Evolutionary conservation across 805 yeast species (phyloP), one percentile per base, ranked within the genome.

Genomic region (Scheffersomyces coipomensis): DNA sequence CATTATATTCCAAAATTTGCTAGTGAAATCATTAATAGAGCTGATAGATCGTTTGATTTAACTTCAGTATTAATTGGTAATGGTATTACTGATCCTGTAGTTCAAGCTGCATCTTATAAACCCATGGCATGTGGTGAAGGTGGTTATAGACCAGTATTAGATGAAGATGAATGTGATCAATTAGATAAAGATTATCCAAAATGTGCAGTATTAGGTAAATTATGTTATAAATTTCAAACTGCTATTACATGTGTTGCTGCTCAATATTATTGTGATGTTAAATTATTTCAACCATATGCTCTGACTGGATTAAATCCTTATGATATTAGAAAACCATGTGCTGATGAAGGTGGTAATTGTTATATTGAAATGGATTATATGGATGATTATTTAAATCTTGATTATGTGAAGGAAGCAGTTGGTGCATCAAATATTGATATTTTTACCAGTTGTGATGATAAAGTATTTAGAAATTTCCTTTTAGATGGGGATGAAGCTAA

Each of bases 1-100:
- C 95, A 88, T 58, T 90, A 91, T 66, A 85, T 90, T 48, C 99
- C 99, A 16, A 86, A 77, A 8, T 86, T 89, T 64, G 95, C 95
- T 6, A 60, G 78, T 42, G 95, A 88, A 62, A 88, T 89, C 51
- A 66, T 87, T 52, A 68, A 77, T 29, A 88, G 85, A 53, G 71
- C 76, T 18, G 83, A 81, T 44, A 64, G 70, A 49, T 49, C 63
- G 7, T 65, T 66, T 35, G 65, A 66, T 27, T 60, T 67, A 45
- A 26, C 54, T 17, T 67, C 73, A 4, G 67, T 69, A 10, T 53
- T 70, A 46, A 68, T 70, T 33, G 76, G 76, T 12, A 70, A 70
- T 48, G 76, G 76, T 33, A 61, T 68, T 43, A 68, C 73, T 29
- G 76, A 70, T 45, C 56, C 73, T 3, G 56, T 64, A 44, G 58